Percentiles rank a stretch among this genome's conserved stretches.
These are phyloP conservation scores for Ogataea angusta DNA, from an alignment of 805 yeast species.

Conservation along the genomic window DNA sequence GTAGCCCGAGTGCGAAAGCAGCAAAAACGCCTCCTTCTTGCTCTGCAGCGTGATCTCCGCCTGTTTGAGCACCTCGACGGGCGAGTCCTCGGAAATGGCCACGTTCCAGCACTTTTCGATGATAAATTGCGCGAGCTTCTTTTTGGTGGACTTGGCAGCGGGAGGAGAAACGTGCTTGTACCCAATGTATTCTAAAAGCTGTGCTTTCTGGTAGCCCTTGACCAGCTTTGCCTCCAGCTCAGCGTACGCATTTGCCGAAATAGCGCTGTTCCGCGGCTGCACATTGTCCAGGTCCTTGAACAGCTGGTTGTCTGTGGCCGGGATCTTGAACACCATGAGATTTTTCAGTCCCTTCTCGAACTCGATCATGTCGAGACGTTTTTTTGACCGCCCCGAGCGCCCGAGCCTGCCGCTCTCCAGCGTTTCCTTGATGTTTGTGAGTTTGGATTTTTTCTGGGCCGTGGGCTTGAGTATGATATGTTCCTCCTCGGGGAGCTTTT, in stretches of 20 bases:
- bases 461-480: conserved; percentile 29
- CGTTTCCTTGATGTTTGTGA: conserved; percentile 15
- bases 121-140: conserved; percentile 20
- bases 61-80: conserved; percentile 20
- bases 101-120: conserved; percentile 28
- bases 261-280: conserved; percentile 21
- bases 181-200: conserved; percentile 22
- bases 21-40: conserved; percentile 31
- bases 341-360: conserved; percentile 29
- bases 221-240: conserved; percentile 20
- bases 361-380: conserved; percentile 23
- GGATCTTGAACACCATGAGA: conserved; percentile 29
- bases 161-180: conserved; percentile 8
- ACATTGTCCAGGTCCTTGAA: conserved; percentile 27
- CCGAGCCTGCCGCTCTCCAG: not conserved
- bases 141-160: conserved; percentile 17
- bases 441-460: conserved; percentile 21
- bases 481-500: conserved; percentile 2
- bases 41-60: conserved; percentile 26
- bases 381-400: not conserved
- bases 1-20: conserved; percentile 32
- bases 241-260: conserved; percentile 23
- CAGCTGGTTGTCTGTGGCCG: conserved; percentile 24
- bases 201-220: conserved; percentile 22
- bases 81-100: conserved; percentile 11